These are phyloP conservation scores for Cercospora nicotianae DNA, from an alignment of 2,329 filamentous ascomycete species.

Conservation along the genomic window DNA sequence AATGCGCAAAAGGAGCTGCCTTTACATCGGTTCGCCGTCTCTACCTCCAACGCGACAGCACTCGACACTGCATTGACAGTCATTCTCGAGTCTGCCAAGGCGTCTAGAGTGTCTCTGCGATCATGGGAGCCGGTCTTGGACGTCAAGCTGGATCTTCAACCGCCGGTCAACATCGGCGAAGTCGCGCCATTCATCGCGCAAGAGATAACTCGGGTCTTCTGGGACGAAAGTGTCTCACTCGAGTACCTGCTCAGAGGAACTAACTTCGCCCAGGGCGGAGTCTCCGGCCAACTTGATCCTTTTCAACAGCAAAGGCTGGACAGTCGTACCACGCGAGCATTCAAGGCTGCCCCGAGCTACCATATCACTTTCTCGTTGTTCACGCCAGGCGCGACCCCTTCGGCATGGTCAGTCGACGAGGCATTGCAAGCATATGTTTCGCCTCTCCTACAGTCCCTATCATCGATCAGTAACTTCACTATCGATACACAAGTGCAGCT, in stretches of 20 bases:
- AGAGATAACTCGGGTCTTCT: constrained; percentile 74
- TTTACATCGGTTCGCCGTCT: constrained; percentile 74
- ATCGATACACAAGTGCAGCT: constrained; percentile 95
- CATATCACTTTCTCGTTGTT: constrained; percentile 96
- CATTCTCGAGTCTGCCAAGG: constrained; percentile 38
- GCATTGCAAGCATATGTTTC: constrained; percentile 78
- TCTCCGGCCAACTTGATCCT: constrained; percentile 37
- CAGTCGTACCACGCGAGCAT: constrained; percentile 73
- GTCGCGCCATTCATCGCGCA: constrained; percentile 76
- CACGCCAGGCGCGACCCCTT: constrained; percentile 73
- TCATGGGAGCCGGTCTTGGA: constrained; percentile 71
- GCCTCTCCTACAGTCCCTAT: constrained; percentile 76
- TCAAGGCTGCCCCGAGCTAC: constrained; percentile 91
- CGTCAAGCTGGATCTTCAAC: constrained; percentile 70
- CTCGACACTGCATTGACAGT: constrained; percentile 63
- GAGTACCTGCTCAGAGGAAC: constrained; percentile 36
- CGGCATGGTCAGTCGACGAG: constrained; percentile 84
- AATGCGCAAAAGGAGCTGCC: constrained; percentile 86
- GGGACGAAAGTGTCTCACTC: constrained; percentile 85
- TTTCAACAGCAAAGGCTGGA: constrained; percentile 51
- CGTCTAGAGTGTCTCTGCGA: constrained; percentile 49
- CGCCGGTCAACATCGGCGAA: constrained; percentile 64
- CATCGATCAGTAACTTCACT: constrained; percentile 88
- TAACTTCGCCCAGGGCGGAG: constrained; percentile 27
- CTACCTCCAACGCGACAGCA: constrained; percentile 15